Base-by-base conservation (phyloP, 768 basidiomycete genomes). In the Sporobolomyces roseus region DNA sequence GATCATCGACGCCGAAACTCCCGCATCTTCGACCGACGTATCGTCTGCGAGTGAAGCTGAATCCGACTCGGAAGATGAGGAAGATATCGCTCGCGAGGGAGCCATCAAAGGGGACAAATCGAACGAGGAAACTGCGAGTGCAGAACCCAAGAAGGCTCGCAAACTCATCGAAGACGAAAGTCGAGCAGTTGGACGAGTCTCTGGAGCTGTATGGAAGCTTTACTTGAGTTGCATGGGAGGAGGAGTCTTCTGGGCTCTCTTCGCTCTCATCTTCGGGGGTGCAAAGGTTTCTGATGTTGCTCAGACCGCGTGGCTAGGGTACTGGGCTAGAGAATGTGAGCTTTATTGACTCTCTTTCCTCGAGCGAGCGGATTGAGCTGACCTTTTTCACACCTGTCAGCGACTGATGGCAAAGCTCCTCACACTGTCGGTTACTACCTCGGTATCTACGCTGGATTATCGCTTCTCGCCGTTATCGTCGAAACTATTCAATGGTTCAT, bases 101-200 rank as follows among this genome's bases (percentile, higher is more conserved):
- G 38, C 36, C 7, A 45, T 63, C 32, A 56, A 69, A 45, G 58
- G 63, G 6, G 56, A 50, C 50, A 52, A 50, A 16, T 32, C 32
- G 3, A 14, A 17, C 4, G n/a, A 45, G 9, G 6, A n/a, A 41
- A 51, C 7, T 27, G 3, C 35, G 23, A 45, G 19, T 1, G 7
- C n/a, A 1, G 32, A 53, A 32, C 35, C 43, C 19, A 29, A 48
- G 35, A 61, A 53, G 27, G 58, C 69, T 21, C 56, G 71, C 50
- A 75, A 75, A 53, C 65, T 76, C 2, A 65, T 76, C 43, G 72
- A 73, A 45, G 74, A 74, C 30, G 75, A 76, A 50, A 48, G 38
- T 2, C 41, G 70, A 1, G 75, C 75, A 0, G 63, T 68, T 5
- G 75, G 75, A 8, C 60, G 56, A 5, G 73, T 75, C 19, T 43